Conservation (phyloP, 1,139 yeast genomes). For the Candida sanyaensis region DNA sequence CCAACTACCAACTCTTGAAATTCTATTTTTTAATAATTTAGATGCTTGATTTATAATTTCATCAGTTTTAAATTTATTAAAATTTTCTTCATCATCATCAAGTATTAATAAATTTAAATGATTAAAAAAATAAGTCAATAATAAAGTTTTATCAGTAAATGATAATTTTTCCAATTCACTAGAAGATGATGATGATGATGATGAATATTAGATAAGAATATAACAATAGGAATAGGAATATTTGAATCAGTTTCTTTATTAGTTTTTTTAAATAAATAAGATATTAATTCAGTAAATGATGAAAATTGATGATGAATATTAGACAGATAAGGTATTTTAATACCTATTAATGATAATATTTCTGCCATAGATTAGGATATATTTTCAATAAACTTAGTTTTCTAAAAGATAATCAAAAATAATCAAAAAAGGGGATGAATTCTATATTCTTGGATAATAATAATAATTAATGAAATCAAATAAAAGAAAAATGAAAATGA, state of each 20-base stretch:
- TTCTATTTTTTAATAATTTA: conserved; percentile 35
- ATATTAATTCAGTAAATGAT: conserved; percentile 18
- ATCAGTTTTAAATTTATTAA: conserved; percentile 22
- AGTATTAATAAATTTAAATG: conserved; percentile 44
- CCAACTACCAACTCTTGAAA: conserved; percentile 57
- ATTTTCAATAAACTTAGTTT: too few relatives aligned
- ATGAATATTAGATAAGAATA: too few relatives aligned
- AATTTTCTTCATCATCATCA: conserved; percentile 19
- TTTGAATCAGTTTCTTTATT: conserved; percentile 36
- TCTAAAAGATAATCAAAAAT: too few relatives aligned
- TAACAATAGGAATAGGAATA: conserved; percentile 37
- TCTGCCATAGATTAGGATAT: conserved; percentile 13
- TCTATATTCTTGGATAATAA: too few relatives aligned
- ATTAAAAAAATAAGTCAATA: conserved; percentile 41
- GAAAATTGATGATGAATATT: background rate
- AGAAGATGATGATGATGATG: background rate
- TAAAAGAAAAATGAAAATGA: too few relatives aligned
- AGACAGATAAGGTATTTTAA: background rate
- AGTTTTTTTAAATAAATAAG: conserved; percentile 35
- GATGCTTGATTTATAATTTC: conserved; percentile 29
- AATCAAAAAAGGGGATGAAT: too few relatives aligned
- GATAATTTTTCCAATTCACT: conserved; percentile 19
- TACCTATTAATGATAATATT: conserved; percentile 13
- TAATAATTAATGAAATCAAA: too few relatives aligned
- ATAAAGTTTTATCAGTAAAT: conserved; percentile 29